phyloP scores from a whole-genome alignment of 495 filamentous ascomycete species.

The Bacidia gigantensis region DNA sequence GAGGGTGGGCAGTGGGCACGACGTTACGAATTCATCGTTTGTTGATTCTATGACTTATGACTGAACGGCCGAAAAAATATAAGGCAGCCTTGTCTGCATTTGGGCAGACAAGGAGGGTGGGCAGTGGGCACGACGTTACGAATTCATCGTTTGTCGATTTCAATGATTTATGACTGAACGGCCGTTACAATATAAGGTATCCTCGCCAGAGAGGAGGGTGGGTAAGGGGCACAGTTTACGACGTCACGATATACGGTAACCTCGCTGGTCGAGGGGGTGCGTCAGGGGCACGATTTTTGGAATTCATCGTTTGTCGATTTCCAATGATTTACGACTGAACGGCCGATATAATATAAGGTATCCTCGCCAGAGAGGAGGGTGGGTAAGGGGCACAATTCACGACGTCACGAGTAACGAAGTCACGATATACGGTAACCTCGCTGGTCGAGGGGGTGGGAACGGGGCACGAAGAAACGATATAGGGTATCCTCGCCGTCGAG shows the following conservation, averaged over 20 bases:
- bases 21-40: not conserved
- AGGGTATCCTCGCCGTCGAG: no score
- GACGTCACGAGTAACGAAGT: not conserved
- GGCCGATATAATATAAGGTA: no score
- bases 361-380: not conserved
- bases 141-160: not conserved
- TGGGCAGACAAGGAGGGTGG: not conserved
- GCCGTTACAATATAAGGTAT: no score
- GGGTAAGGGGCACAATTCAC: not conserved
- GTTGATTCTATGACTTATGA: no score
- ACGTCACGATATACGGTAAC: not conserved
- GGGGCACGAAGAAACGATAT: no score
- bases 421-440: not conserved
- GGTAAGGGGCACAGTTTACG: not conserved
- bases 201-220: not conserved
- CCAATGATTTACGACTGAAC: no score
- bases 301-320: no score
- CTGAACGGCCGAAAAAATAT: no score
- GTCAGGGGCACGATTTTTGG: not conserved
- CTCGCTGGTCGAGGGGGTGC: not conserved
- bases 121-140: not conserved
- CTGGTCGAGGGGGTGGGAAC: no score
- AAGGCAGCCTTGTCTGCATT: no score
- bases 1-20: not conserved
- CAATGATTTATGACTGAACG: no score